Conservation (phyloP, 106 monocot genomes). For the Dactylorhiza incarnata region DNA sequence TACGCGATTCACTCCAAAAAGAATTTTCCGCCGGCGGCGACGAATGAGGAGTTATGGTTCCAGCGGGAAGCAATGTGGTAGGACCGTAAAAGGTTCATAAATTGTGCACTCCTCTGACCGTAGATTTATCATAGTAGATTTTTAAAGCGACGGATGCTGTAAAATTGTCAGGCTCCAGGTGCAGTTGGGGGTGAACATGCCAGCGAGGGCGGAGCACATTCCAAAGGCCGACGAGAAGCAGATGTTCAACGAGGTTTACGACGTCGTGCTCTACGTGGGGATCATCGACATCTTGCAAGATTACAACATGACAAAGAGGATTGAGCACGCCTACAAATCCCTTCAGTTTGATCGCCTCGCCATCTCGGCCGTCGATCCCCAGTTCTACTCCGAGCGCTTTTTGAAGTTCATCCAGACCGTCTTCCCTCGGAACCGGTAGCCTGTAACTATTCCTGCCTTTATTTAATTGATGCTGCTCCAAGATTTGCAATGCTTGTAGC, state of each 20-base stretch:
- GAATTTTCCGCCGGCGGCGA: too few species aligned
- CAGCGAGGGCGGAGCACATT: conserved; percentile 42
- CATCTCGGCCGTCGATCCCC: conserved; percentile 55
- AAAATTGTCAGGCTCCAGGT: conserved; percentile 21
- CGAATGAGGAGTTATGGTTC: too few species aligned
- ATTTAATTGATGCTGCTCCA: background rate
- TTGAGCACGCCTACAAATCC: conserved; percentile 62
- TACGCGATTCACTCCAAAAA: too few species aligned
- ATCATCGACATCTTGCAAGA: conserved; percentile 55
- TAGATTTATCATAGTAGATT: too few species aligned
- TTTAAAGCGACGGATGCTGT: too few species aligned
- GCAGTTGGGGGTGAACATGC: conserved; percentile 50
- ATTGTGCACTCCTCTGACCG: too few species aligned
- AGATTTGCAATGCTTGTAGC: background rate
- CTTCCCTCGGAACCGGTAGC: conserved; percentile 23
- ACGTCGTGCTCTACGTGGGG: conserved; percentile 43
- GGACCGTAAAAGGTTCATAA: too few species aligned
- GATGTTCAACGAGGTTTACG: conserved; percentile 34
- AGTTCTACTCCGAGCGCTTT: conserved; percentile 50
- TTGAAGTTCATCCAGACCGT: conserved; percentile 46
- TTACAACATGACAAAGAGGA: conserved; percentile 44
- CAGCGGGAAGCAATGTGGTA: too few species aligned
- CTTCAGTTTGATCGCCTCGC: conserved; percentile 46
- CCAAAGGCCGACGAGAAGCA: conserved; percentile 22
- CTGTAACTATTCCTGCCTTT: background rate